Percentiles rank a stretch among this genome's conserved stretches.
These are phyloP conservation scores for Thermothielavioides terrestris DNA, from an alignment of 495 filamentous ascomycete species.

Conservation along the genomic window DNA sequence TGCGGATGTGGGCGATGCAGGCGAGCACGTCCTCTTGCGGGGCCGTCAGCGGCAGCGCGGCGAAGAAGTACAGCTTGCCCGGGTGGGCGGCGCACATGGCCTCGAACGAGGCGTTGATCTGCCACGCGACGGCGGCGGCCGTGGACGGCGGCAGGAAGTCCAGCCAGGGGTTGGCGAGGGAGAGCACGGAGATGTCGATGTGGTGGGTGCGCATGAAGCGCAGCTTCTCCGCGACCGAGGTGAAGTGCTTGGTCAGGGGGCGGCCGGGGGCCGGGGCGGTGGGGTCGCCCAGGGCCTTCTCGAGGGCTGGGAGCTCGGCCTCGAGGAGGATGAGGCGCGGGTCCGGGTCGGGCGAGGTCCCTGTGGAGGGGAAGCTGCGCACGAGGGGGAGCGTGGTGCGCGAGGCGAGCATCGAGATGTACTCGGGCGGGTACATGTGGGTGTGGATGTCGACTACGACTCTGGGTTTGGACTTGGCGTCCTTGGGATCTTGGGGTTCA, in stretches of 20 bases:
- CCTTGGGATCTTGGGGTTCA: conserved; percentile 9
- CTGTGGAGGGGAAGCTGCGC: conserved; percentile 54
- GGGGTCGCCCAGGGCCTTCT: conserved; percentile 31
- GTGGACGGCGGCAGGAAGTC: conserved; percentile 65
- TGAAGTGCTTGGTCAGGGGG: conserved; percentile 68
- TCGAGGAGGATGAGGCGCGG: conserved; percentile 77
- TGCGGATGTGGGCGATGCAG: conserved; percentile 57
- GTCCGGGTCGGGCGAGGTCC: no score
- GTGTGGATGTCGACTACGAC: conserved; percentile 80
- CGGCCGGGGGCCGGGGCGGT: conserved; percentile 47
- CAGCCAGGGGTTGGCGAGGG: conserved; percentile 92
- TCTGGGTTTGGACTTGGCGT: background rate
- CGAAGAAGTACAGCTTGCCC: conserved; percentile 69
- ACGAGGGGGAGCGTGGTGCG: conserved; percentile 74
- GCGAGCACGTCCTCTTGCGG: conserved; percentile 47
- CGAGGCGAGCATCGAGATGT: conserved; percentile 69
- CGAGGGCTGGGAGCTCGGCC: conserved; percentile 51
- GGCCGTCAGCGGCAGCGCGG: conserved; percentile 67
- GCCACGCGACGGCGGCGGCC: conserved; percentile 51
- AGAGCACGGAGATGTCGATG: conserved; percentile 78
- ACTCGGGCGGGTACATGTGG: conserved; percentile 83
- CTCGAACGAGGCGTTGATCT: conserved; percentile 72
- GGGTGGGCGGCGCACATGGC: conserved; percentile 51
- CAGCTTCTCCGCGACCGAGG: conserved; percentile 62
- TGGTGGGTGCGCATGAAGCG: conserved; percentile 78